Evolutionary conservation across 164 flowering plant species (phyloP), one percentile per base, ranked within the genome.

Genomic region (Nymphaea thermarum): DNA sequence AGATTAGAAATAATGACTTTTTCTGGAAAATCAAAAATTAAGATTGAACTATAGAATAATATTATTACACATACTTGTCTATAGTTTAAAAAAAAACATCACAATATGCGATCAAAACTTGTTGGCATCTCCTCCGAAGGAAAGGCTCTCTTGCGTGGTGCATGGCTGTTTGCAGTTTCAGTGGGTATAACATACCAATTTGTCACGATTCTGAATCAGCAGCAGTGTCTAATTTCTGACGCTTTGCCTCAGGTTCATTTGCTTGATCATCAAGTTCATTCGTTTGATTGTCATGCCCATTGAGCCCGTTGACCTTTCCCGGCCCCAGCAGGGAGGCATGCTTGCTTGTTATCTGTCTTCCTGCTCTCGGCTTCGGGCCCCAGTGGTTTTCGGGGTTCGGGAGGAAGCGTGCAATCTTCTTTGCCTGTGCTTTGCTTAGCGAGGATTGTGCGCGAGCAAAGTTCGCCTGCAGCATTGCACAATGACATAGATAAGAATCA

Each of bases 331-430:
- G 87, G 62, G 99, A 95, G 16, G 80, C 75, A 68, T 95, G 99
- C 79, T 95, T 95, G 84, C 86, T 84, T 7, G 96, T 95, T 68
- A 95, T 78, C 71, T 76, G 82, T 51, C 99, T 92, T 44, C 99
- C 99, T 8, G 98, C 99, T 74, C 88, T 84, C 3, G 86, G 84
- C 80, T 95, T 92, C 1, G 99, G 99, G 4, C 99, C 98, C 99
- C 99, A 95, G 72, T 95, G 93, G 67, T 81, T 82, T 71, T 95
- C 99, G 15, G 99, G 99, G 72, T 95, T 95, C 7, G 97, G 96
- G 73, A 86, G 97, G 80, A 88, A 95, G 14, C 97, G 89, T 16
- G 97, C 93, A 11, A 86, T 86, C 77, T 92, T 95, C 85, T 92
- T 92, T 7, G 96, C 89, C 67, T 95, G 99, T 63, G 98, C 90